Evolutionary conservation across 2,329 filamentous ascomycete genomes (phyloP), one percentile per base, ranked within the genome.

Genomic region (Colletotrichum aenigma): DNA sequence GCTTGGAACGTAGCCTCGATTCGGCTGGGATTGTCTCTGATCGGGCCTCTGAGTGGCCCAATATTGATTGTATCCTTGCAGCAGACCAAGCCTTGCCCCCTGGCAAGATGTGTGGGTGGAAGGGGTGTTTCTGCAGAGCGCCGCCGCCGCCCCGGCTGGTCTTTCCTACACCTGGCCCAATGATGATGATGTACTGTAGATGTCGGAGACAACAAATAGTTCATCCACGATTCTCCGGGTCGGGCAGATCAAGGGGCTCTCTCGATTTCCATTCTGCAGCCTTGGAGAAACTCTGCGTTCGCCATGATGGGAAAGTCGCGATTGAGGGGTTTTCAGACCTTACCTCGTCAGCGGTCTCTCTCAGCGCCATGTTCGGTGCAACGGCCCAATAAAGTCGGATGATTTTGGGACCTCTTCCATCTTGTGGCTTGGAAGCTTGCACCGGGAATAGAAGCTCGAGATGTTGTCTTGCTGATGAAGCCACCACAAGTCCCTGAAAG

Each of bases 41-140:
- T 48, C 58, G 18, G 58, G 26, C 73, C 34, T 75, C 70, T 62
- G 32, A 72, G 73, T 58, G 70, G 58, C 70, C 65, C 58, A 75
- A 73, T 75, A 75, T 68, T 73, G 58, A 21, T 60, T 52, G 30
- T 21, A 75, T 75, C 74, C 70, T 75, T 75, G 74, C 74, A 52
- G 43, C 43, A 75, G 56, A 16, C 65, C 55, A 66, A 56, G 21
- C 28, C 48, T 61, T 65, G 58, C 64, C 70, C 43, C 73, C 69
- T 75, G 69, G 70, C 69, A 68, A 48, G 26, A 65, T 21, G n/a
- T 52, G 43, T 52, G 43, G 43, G 43, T 52, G 55, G 52, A 36
- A 52, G 66, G 55, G 56, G 64, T 68, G 43, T 56, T 75, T 72
- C 69, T 75, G 56, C 26, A 64, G n/a, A 67, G 30, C 61, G 30